Evolutionary conservation across 805 yeast species (phyloP).

Genomic region (Blastobotrys terrestris): DNA sequence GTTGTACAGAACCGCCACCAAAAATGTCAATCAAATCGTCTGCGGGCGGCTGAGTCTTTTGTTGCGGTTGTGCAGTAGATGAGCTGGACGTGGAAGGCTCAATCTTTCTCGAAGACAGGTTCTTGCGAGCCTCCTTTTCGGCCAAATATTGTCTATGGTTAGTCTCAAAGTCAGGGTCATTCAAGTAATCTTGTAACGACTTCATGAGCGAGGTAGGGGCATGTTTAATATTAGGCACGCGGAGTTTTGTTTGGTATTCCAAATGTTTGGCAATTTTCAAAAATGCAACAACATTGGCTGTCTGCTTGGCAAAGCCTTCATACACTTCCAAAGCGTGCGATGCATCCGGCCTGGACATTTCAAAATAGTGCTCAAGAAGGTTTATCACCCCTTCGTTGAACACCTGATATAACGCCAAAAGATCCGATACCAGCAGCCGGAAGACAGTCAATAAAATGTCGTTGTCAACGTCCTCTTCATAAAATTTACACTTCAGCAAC

Average conservation of each 20-base stretch:
- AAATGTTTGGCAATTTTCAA: conserved; percentile 83
- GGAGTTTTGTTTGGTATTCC: conserved; percentile 79
- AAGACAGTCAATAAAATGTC: conserved; percentile 81
- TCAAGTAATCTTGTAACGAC: conserved; percentile 80
- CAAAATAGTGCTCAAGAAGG: conserved; percentile 88
- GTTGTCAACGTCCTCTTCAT: conserved; percentile 75
- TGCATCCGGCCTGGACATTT: conserved; percentile 81
- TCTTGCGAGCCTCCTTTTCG: conserved; percentile 46
- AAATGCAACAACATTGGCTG: conserved; percentile 81
- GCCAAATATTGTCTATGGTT: conserved; percentile 73
- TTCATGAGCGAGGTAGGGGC: conserved; percentile 91
- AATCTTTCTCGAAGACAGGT: conserved; percentile 8
- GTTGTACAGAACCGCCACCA: conserved; percentile 35
- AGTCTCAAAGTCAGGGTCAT: conserved; percentile 76
- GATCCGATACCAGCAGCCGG: conserved; percentile 82
- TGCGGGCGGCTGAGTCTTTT: background rate
- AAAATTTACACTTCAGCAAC: conserved; percentile 64
- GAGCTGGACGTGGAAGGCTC: too few relatives aligned
- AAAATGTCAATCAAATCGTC: conserved; percentile 74
- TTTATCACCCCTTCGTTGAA: conserved; percentile 95
- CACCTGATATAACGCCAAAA: conserved; percentile 78
- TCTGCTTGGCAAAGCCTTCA: conserved; percentile 76
- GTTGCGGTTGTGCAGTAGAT: conserved; percentile 1
- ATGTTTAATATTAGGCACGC: conserved; percentile 93
- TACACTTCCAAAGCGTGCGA: conserved; percentile 80